Evolutionary conservation across 2,329 filamentous ascomycete genomes (phyloP).

Genomic region (Neodidymelliopsis sp.): DNA sequence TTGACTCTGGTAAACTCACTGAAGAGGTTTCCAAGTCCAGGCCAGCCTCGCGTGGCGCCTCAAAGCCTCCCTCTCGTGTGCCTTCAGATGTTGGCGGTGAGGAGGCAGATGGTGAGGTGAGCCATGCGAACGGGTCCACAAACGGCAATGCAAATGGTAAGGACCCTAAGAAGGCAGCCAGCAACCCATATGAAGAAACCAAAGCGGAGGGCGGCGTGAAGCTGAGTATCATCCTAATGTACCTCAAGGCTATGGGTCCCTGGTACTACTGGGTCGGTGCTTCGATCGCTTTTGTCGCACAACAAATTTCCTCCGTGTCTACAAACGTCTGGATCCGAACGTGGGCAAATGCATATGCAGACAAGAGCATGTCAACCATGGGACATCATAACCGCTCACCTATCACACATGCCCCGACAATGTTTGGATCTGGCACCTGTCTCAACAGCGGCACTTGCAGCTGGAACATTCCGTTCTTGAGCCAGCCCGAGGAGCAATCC

Average conservation of each 20-base stretch:
- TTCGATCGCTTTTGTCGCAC: constrained; percentile 75
- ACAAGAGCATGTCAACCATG: constrained; percentile 50
- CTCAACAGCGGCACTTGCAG: constrained; percentile 60
- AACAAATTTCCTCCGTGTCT: constrained; percentile 85
- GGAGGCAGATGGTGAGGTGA: constrained; percentile 33
- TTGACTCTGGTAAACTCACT: constrained; percentile 85
- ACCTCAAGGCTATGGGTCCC: constrained; percentile 88
- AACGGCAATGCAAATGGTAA: constrained; percentile 56
- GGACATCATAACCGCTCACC: constrained; percentile 45
- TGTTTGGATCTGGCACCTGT: constrained; percentile 56
- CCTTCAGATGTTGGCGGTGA: constrained; percentile 72
- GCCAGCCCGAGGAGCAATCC: constrained; percentile 30
- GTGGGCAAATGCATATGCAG: constrained; percentile 90
- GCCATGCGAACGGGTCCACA: constrained; percentile 58
- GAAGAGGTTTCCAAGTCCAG: constrained; percentile 82
- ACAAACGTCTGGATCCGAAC: constrained; percentile 94
- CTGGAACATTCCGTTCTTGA: constrained; percentile 52
- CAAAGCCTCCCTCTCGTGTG: constrained; percentile 77
- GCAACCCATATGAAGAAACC: constrained; percentile 64
- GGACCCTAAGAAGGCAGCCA: constrained; percentile 56
- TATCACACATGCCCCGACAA: constrained; percentile 53
- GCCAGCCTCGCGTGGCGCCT: constrained; percentile 73
- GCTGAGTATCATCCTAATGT: constrained; percentile 83
- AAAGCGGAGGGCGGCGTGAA: constrained; percentile 90
- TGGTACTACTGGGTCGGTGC: constrained; percentile 95